Base-by-base conservation (phyloP, 352 stramenopile genomes). In the Pythium biforme region DNA sequence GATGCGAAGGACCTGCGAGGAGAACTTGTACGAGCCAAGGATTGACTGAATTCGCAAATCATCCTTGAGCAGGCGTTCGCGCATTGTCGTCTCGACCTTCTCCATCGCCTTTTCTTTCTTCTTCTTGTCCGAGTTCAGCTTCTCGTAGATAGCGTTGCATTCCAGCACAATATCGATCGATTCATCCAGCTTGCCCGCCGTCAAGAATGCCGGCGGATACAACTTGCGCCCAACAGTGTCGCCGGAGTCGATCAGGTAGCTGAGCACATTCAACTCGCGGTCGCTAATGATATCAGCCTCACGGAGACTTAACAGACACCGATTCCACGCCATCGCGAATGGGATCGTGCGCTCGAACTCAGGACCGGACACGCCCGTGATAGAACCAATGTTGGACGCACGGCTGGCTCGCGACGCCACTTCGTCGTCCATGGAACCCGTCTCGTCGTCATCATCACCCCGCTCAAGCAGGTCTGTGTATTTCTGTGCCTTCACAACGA, bases 321-420 rank as follows among this genome's bases (percentile, higher is more conserved):
- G 83, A 52, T 95, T 95, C 86, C 86, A 95, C 19, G 86, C 86
- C 83, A 94, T 93, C 9, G 86, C 86, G 52, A 95, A 95, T 25
- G 86, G 73, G 58, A 93, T 92, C 41, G 85, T 91, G 22, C 86
- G 84, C 64, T 94, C 83, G 62, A 94, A 95, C 52, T 92, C 83
- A 9, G 82, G 79, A 43, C 84, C 86, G 8, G 80, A 91, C 26
- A 95, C 73, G 34, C 86, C 86, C 0, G 82, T 92, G 41, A 95
- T 79, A 5, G 82, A 90, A 0, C 79, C 82, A 23, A 93, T 57
- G 49, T 80, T 74, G 25, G 83, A 93, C 14, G 75, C 71, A 52
- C 77, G 77, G n/a, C 64, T 71, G 5, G 57, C 26, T 15, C 52
- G 29, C 46, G 71, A 69, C 55, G 53, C 74, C 2, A 71, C 81